Percentiles rank a stretch among this genome's conserved stretches.
These are phyloP conservation scores for Aristolochia contorta DNA, from an alignment of 164 flowering plant genomes.

Conservation along the genomic window DNA sequence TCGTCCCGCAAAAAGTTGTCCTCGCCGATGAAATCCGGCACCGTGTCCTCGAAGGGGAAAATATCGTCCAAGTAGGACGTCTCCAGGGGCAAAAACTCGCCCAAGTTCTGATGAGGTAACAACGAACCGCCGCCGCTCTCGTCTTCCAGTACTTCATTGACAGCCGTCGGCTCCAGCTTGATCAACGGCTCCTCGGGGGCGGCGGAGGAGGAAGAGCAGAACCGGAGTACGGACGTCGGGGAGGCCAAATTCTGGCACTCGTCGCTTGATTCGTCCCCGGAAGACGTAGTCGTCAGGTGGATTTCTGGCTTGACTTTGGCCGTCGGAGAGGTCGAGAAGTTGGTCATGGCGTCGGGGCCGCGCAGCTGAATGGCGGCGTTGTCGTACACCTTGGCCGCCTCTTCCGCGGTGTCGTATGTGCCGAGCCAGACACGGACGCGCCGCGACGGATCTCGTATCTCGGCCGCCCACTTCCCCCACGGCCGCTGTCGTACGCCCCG, in stretches of 20 bases:
- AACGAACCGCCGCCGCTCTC: conserved; percentile 9
- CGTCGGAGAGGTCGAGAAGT: conserved; percentile 25
- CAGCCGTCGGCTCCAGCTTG: background rate
- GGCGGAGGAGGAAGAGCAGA: conserved; percentile 12
- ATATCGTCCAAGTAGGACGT: conserved; percentile 22
- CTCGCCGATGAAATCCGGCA: conserved; percentile 20
- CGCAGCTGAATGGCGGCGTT: conserved; percentile 72
- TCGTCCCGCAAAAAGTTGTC: conserved; percentile 10
- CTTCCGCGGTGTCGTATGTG: conserved; percentile 80
- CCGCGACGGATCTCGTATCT: conserved; percentile 71
- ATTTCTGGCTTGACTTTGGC: conserved; percentile 9
- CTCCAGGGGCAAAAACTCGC: conserved; percentile 26
- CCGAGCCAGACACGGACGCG: conserved; percentile 80
- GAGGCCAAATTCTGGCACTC: conserved; percentile 44
- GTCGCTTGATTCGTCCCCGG: conserved; percentile 45
- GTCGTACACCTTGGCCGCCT: conserved; percentile 86
- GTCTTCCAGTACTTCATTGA: conserved; percentile 8
- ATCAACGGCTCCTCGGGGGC: conserved; percentile 5
- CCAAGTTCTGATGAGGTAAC: background rate
- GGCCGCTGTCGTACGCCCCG: conserved; percentile 81
- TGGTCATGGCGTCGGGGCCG: conserved; percentile 74
- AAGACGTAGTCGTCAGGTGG: conserved; percentile 11
- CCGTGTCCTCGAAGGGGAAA: conserved; percentile 21
- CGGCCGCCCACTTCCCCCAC: conserved; percentile 99
- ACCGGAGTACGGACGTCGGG: conserved; percentile 62